A percentile compares a stretch with the other conserved stretches of the same genome.
phyloP scores from a whole-genome alignment of 805 yeast species.

The Hanseniaspora guilliermondii region DNA sequence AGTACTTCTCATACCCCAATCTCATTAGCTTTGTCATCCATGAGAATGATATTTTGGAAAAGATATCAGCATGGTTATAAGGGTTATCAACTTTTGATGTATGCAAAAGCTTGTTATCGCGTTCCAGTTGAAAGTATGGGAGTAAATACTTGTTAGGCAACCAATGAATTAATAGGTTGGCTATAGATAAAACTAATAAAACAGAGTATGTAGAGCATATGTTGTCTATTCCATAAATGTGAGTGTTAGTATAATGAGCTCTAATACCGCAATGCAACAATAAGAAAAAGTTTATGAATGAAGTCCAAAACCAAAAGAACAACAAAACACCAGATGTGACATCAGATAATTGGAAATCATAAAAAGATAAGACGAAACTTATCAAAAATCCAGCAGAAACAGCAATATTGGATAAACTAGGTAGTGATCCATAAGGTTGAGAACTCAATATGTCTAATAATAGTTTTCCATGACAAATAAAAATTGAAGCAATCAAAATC shows the following conservation, averaged over 20 bases:
- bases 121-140: constrained; percentile 34
- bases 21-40: constrained; percentile 87
- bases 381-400: constrained; percentile 24
- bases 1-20: constrained; percentile 53
- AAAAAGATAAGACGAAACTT: constrained; percentile 46
- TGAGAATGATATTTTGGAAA: constrained; percentile 64
- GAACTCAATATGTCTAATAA: constrained; percentile 15
- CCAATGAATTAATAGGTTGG: constrained; percentile 29
- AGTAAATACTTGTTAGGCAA: constrained; percentile 30
- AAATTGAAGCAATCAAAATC: constrained; percentile 25
- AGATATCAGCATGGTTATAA: constrained; percentile 41
- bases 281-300: constrained; percentile 37
- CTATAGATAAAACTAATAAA: constrained; percentile 26
- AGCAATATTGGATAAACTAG: constrained; percentile 28
- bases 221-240: constrained; percentile 21
- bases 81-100: constrained; percentile 25
- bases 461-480: constrained; percentile 22
- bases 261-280: constrained; percentile 31
- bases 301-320: constrained; percentile 59
- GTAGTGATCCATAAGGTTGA: constrained; percentile 20
- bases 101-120: constrained; percentile 11
- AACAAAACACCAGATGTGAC: constrained; percentile 59
- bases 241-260: constrained; percentile 23
- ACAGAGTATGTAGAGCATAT: constrained; percentile 24
- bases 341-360: constrained; percentile 55